Base-by-base conservation (phyloP, 2,329 filamentous ascomycete species). In the Leptographium lundbergii region DNA sequence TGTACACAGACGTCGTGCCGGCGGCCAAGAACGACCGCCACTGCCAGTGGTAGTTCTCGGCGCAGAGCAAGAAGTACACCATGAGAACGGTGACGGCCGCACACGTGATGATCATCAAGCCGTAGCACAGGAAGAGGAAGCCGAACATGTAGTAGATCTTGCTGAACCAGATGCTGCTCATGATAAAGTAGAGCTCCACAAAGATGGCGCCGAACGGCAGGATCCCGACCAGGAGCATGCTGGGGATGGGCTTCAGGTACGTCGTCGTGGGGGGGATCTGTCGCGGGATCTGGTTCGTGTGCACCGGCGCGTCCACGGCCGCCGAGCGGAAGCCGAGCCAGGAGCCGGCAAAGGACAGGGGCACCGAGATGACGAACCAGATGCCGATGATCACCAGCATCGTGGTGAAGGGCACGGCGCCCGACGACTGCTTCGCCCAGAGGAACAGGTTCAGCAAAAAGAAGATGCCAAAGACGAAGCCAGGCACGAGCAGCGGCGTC, bases 121-220 rank as follows among this genome's bases (percentile, higher is more conserved):
- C 91, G 69, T 96, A 99, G 79, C 91, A 96, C 59, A 99, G 81
- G 79, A 99, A 99, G 42, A 99, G 77, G 80, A 99, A 99, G 25
- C 94, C 94, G 68, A 99, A 99, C 94, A 99, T 99, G 81, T 99
- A 99, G 79, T 99, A 99, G 65, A 99, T 94, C 74, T 94, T 90
- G 77, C 87, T 92, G 74, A 95, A 96, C 94, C 94, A 99, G 70
- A 99, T 92, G 29, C 89, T 95, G 74, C 87, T 95, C 89, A 99
- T 95, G 77, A 99, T 96, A 74, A 97, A 97, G 80, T 96, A 97
- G 2, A 99, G 84, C 75, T 99, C 94, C 54, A 97, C 91, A 65
- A 97, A 96, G 69, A 99, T 97, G 62, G 94, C 92, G 54, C 89
- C 91, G 67, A 99, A 99, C 0, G 94, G 94, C 29, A 97, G 79